Evolutionary conservation across 2,329 filamentous ascomycete species (phyloP).

Genomic region (Nemania diffusa): DNA sequence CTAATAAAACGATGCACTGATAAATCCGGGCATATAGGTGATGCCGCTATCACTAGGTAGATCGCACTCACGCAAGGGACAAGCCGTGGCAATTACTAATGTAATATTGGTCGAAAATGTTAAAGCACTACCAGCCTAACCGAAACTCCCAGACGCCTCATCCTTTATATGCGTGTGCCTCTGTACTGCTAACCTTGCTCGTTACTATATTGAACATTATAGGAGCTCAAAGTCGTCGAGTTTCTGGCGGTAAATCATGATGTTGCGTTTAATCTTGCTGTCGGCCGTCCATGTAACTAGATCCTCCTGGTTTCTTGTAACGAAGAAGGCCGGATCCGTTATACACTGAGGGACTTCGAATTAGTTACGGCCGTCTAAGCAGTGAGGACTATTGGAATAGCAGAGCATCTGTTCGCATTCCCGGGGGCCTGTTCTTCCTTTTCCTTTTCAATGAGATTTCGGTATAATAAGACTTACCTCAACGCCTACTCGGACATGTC

Average conservation of each 20-base stretch:
- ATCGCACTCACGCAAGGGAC: not conserved
- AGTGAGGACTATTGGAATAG: not conserved
- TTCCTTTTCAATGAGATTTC: not conserved
- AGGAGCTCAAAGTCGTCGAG: conserved; percentile 95
- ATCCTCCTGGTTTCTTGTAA: conserved; percentile 91
- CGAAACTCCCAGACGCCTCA: conserved; percentile 41
- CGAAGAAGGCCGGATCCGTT: conserved; percentile 88
- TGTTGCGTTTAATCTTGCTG: conserved; percentile 96
- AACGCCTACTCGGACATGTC: conserved; percentile 90
- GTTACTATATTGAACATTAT: conserved; percentile 50
- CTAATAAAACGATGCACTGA: too few species aligned
- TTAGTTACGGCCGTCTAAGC: conserved; percentile 4
- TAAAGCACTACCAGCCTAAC: conserved; percentile 5
- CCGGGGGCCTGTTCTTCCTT: not conserved
- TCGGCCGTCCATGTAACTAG: conserved; percentile 96
- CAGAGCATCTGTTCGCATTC: not conserved
- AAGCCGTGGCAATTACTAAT: not conserved
- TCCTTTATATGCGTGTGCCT: conserved; percentile 21
- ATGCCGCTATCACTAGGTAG: too few species aligned
- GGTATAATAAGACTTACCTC: conserved; percentile 64
- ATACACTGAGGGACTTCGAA: conserved; percentile 54
- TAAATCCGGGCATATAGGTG: too few species aligned
- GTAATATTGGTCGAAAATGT: not conserved
- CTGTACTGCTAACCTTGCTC: not conserved
- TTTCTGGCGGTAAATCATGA: conserved; percentile 94